Evolutionary conservation across 148 eudicot species (phyloP).

Genomic region (Nyssa sinensis): DNA sequence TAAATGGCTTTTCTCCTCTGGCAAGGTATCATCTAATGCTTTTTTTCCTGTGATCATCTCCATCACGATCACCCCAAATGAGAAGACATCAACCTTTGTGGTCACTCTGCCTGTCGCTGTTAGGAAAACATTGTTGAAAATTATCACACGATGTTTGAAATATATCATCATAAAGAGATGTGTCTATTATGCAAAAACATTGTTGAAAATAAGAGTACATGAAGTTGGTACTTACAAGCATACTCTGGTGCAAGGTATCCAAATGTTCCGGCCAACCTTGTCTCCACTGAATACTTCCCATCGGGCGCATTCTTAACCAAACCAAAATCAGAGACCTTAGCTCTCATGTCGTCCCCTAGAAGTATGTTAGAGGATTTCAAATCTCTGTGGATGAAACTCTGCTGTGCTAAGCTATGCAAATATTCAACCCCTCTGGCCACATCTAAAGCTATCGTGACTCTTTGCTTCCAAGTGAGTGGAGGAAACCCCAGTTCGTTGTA

Average conservation of each 20-base stretch:
- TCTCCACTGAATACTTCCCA: slow-evolving; percentile 56
- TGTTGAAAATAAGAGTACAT: not conserved
- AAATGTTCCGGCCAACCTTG: slow-evolving; percentile 69
- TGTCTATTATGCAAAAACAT: too few species aligned
- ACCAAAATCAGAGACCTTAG: slow-evolving; percentile 72
- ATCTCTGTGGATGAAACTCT: slow-evolving; percentile 69
- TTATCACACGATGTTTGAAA: not conserved
- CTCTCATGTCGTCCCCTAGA: slow-evolving; percentile 65
- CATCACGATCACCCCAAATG: slow-evolving; percentile 67
- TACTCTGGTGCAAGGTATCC: slow-evolving; percentile 78
- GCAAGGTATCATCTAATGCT: slow-evolving; percentile 56
- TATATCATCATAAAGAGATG: not conserved
- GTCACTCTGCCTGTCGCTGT: slow-evolving; percentile 73
- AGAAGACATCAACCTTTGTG: slow-evolving; percentile 59
- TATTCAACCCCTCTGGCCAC: slow-evolving; percentile 76
- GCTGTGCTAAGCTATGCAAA: slow-evolving; percentile 66
- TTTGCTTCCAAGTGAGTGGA: slow-evolving; percentile 61
- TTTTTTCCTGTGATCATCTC: slow-evolving; percentile 60
- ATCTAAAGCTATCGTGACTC: slow-evolving; percentile 61
- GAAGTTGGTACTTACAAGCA: slow-evolving; percentile 41
- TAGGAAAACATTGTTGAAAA: not conserved
- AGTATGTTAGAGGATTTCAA: slow-evolving; percentile 67
- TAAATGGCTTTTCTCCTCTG: slow-evolving; percentile 49
- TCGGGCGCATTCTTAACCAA: slow-evolving; percentile 63
- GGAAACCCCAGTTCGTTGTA: slow-evolving; percentile 19